Evolutionary conservation across 2,329 filamentous ascomycete genomes (phyloP).

Genomic region (Neoscytalidium dimidiatum): DNA sequence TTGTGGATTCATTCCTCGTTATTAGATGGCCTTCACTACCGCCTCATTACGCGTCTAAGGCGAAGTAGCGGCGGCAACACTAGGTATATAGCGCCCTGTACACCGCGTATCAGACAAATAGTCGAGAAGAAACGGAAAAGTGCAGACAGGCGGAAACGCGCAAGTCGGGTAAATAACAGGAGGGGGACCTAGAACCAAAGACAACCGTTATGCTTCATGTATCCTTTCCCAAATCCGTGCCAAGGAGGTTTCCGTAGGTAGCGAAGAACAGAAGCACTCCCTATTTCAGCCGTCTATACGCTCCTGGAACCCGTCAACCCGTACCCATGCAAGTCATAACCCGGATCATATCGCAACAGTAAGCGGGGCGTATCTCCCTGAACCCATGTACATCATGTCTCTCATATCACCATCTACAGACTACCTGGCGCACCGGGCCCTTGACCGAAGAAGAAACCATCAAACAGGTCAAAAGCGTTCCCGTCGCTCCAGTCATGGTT

Average conservation of each 20-base stretch:
- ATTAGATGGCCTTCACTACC: neutral
- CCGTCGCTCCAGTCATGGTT: constrained; percentile 60
- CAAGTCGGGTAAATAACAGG: neutral
- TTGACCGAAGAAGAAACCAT: constrained; percentile 71
- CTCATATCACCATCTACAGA: neutral
- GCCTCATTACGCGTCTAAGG: neutral
- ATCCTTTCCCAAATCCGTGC: neutral
- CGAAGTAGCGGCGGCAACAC: neutral
- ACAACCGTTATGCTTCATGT: neutral
- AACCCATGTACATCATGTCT: neutral
- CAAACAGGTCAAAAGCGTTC: constrained; percentile 56
- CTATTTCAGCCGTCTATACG: neutral
- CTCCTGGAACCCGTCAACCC: neutral
- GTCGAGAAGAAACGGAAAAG: neutral
- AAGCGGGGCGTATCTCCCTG: neutral
- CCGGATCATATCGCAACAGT: neutral
- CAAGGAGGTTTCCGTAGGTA: neutral
- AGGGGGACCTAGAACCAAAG: neutral
- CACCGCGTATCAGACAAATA: neutral
- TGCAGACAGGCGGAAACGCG: neutral
- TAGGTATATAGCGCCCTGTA: constrained; percentile 13
- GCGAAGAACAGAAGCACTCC: neutral
- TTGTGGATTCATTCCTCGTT: neutral
- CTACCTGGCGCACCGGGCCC: constrained; percentile 25
- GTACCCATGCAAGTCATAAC: neutral